phyloP scores from a whole-genome alignment of 2,329 filamentous ascomycete genomes.

The Cordyceps pruinosa region DNA sequence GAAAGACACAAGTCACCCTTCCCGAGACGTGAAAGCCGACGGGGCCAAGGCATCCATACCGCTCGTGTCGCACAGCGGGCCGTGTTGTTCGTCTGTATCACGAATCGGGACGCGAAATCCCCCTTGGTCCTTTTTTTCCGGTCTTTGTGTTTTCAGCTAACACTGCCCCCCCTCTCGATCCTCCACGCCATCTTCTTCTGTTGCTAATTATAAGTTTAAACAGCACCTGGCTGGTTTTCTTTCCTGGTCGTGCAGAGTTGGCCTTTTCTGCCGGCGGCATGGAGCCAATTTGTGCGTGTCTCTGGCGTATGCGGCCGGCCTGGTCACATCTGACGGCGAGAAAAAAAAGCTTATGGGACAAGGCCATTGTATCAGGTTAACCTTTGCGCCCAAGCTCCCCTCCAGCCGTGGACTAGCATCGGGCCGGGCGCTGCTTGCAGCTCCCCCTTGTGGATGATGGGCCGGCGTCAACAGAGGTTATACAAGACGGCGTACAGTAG shows the following conservation, averaged over 20 bases:
- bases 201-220: background rate
- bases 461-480: background rate
- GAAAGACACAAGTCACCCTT: background rate
- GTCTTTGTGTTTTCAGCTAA: too few relatives aligned
- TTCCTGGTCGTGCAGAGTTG: background rate
- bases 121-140: background rate
- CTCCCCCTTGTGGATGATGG: background rate
- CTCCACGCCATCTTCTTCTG: background rate
- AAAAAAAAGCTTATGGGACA: too few relatives aligned
- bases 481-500: background rate
- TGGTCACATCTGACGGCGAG: background rate
- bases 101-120: background rate
- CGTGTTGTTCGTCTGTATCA: background rate
- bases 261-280: background rate
- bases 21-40: background rate
- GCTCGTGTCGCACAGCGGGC: conserved; percentile 1
- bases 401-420: background rate
- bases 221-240: background rate
- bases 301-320: background rate
- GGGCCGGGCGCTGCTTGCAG: background rate
- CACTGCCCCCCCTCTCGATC: too few relatives aligned
- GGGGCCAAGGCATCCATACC: conserved; percentile 7
- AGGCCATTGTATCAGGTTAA: too few relatives aligned
- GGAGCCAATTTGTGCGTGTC: background rate
- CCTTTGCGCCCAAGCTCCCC: conserved; percentile 3